Conservation (phyloP, 176 grass and related monocot genomes). For the Areca catechu region DNA sequence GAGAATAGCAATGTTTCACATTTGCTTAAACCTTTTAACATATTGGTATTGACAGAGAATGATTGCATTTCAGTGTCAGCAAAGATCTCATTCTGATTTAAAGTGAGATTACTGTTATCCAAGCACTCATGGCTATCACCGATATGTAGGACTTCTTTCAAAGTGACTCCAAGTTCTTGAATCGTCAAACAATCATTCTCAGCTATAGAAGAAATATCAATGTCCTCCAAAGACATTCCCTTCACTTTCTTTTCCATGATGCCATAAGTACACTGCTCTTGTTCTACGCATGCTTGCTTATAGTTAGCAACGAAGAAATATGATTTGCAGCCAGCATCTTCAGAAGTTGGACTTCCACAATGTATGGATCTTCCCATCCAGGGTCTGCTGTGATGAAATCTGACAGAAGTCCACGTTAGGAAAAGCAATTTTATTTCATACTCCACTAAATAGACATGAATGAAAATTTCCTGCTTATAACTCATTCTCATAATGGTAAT, state of each 20-base stretch:
- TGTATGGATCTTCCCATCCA: constrained; percentile 52
- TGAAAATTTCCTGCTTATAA: neutral
- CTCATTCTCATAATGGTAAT: no score
- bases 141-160: constrained; percentile 32
- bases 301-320: constrained; percentile 34
- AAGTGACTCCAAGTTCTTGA: constrained; percentile 41
- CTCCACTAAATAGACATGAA: neutral
- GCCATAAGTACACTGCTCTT: constrained; percentile 26
- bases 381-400: constrained; percentile 11
- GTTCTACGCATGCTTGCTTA: constrained; percentile 25
- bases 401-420: neutral
- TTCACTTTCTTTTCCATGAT: neutral
- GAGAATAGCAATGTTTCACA: constrained; percentile 13
- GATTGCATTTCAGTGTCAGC: constrained; percentile 17
- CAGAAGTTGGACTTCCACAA: constrained; percentile 17
- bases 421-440: neutral
- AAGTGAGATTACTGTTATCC: constrained; percentile 9
- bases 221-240: neutral
- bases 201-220: constrained; percentile 16
- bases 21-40: constrained; percentile 30
- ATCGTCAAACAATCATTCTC: constrained; percentile 31
- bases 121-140: constrained; percentile 9
- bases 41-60: constrained; percentile 31
- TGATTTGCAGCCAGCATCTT: constrained; percentile 39
- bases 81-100: constrained; percentile 25